Evolutionary conservation across 768 basidiomycete genomes (phyloP), one percentile per base, ranked within the genome.

Genomic region (Leccinum imitatum): DNA sequence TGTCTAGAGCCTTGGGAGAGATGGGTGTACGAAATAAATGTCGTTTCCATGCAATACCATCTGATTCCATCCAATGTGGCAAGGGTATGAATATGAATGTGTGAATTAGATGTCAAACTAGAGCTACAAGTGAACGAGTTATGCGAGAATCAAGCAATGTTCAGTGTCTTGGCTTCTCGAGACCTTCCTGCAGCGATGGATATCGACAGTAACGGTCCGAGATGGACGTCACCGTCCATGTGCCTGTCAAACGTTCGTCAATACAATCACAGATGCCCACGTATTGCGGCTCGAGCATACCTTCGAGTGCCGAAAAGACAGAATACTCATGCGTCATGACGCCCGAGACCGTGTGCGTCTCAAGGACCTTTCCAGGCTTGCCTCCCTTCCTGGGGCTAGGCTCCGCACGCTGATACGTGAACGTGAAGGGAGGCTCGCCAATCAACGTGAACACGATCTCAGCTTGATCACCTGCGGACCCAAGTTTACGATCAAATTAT

Each of bases 361-460:
- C 93, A 7, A 95, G 80, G n/a, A 95, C 85, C 69, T 89, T 91
- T 54, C 85, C 86, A 46, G 84, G 79, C 64, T 83, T 87, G 53
- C 83, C 82, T 31, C 88, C 87, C 70, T 90, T 90, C 76, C 82
- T 85, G 4, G 78, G 72, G 53, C 79, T 81, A 19, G 86, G 80
- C 73, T 93, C 92, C 2, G 91, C 82, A 51, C 93, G 84, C 72
- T 94, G 91, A 75, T 95, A 95, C 0, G 94, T 95, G 76, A 99
- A 98, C 1, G 95, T 89, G 77, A 98, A 99, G 0, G 97, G 97
- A 17, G 97, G 90, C 70, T 92, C 90, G 50, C 97, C 97, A 33
- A 88, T 80, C 56, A 99, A 82, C 3, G 87, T 87, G 74, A 99
- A 98, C 46, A 89, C 76, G 60, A 99, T 97, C 73, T 95, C 92